These are phyloP conservation scores for Claviceps paspali DNA, from an alignment of 2,329 filamentous ascomycete species.

Conservation along the genomic window DNA sequence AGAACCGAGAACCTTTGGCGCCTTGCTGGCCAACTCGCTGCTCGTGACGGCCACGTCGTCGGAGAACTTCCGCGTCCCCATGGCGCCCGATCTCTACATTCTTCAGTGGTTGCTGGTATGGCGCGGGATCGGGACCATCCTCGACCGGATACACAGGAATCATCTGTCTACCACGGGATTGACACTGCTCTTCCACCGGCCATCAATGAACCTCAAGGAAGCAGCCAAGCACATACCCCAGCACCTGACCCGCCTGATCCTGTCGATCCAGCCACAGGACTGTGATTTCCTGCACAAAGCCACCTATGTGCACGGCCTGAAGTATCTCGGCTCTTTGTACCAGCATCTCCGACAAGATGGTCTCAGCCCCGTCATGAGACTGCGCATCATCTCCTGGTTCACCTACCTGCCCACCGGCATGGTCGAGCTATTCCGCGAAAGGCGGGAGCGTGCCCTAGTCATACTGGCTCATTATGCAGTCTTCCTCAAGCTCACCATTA, in stretches of 20 bases:
- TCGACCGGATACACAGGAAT: slow-evolving; percentile 19
- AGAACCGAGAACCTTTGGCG: slow-evolving; percentile 29
- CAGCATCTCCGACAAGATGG: slow-evolving; percentile 27
- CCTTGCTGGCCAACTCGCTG: slow-evolving; percentile 35
- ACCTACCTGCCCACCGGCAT: slow-evolving; percentile 33
- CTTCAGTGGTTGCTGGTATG: slow-evolving; percentile 42
- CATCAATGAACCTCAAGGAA: slow-evolving; percentile 29
- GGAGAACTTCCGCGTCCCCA: slow-evolving; percentile 32
- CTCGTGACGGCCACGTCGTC: slow-evolving; percentile 35
- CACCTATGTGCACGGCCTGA: slow-evolving; percentile 30
- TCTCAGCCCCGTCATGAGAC: slow-evolving; percentile 26
- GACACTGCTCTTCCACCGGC: slow-evolving; percentile 31
- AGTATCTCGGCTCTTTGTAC: slow-evolving; percentile 37
- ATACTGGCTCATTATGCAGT: slow-evolving; percentile 37
- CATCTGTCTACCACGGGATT: slow-evolving; percentile 26
- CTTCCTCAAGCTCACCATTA: slow-evolving; percentile 29
- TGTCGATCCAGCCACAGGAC: slow-evolving; percentile 27
- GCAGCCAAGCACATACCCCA: slow-evolving; percentile 27
- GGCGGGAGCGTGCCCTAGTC: slow-evolving; percentile 30
- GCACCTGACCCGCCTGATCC: slow-evolving; percentile 33
- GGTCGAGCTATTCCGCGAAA: slow-evolving; percentile 25
- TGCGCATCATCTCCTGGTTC: slow-evolving; percentile 37
- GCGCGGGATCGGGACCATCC: slow-evolving; percentile 35
- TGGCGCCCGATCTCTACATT: slow-evolving; percentile 30
- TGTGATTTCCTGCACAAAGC: slow-evolving; percentile 23